These are phyloP conservation scores for Yarrowia bubula DNA, from an alignment of 805 yeast genomes.

Conservation along the genomic window DNA sequence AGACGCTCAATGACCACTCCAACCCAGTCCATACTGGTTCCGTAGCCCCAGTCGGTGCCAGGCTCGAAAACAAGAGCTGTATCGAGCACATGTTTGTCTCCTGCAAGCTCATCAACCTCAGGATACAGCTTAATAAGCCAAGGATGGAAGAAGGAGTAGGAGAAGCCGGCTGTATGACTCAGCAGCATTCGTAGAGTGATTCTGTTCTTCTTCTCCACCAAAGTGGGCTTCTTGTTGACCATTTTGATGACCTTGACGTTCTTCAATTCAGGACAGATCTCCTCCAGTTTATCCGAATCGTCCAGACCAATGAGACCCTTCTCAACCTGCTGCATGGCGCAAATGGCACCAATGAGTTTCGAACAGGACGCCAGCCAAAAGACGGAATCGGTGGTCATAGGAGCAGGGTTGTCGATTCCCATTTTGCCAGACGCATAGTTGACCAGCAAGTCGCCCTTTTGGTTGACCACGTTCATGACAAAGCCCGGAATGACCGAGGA, in stretches of 20 bases:
- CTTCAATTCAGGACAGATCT: slow-evolving; percentile 38
- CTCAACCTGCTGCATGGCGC: slow-evolving; percentile 41
- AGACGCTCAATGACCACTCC: slow-evolving; percentile 40
- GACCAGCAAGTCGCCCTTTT: slow-evolving; percentile 22
- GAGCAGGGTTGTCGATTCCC: slow-evolving; percentile 27
- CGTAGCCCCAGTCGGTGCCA: slow-evolving; percentile 42
- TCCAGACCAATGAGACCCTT: slow-evolving; percentile 39
- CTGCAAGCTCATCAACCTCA: slow-evolving; percentile 29
- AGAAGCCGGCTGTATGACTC: slow-evolving; percentile 44
- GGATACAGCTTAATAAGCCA: slow-evolving; percentile 30
- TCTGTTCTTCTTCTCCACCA: slow-evolving; percentile 36
- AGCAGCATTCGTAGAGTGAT: slow-evolving; percentile 42
- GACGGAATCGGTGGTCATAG: slow-evolving; percentile 34
- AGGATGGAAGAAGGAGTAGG: slow-evolving; percentile 38
- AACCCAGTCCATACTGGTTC: slow-evolving; percentile 43
- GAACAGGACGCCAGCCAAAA: slow-evolving; percentile 41
- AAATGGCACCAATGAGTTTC: slow-evolving; percentile 39
- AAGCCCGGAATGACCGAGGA: neutral
- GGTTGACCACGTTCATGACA: slow-evolving; percentile 23
- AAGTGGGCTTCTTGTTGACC: slow-evolving; percentile 33
- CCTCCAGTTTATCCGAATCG: slow-evolving; percentile 38
- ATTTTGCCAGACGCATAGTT: slow-evolving; percentile 28
- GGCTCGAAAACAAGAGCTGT: slow-evolving; percentile 42
- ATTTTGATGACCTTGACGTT: slow-evolving; percentile 29
- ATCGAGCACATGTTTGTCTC: slow-evolving; percentile 31